These are phyloP conservation scores for Verbena officinalis DNA, from an alignment of 257 asterid species.

Conservation along the genomic window DNA sequence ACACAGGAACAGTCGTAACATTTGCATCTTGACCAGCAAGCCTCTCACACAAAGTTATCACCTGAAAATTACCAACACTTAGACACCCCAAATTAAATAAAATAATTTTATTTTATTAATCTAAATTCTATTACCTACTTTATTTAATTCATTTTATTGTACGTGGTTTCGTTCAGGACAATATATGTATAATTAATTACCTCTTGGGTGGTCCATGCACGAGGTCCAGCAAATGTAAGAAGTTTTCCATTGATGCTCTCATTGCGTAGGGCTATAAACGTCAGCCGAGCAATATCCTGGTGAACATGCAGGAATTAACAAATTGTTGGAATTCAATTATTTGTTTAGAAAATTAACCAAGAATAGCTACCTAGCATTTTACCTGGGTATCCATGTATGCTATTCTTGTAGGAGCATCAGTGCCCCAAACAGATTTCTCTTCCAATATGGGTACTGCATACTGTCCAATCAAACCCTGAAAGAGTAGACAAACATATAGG, in stretches of 20 bases:
- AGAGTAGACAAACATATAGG: neutral
- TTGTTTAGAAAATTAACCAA: constrained; percentile 19
- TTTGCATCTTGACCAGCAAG: constrained; percentile 99
- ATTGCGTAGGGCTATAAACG: constrained; percentile 91
- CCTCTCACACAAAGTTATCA: constrained; percentile 95
- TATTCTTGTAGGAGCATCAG: constrained; percentile 98
- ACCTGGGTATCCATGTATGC: constrained; percentile 99
- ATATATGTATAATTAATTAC: constrained; percentile 52
- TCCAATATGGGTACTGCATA: constrained; percentile 97
- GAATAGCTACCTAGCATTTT: constrained; percentile 26
- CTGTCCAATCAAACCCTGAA: constrained; percentile 94
- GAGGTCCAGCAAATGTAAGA: constrained; percentile 96
- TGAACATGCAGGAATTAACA: constrained; percentile 13
- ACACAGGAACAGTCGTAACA: constrained; percentile 98
- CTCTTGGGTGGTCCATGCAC: constrained; percentile 99
- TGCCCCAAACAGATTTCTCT: constrained; percentile 99
- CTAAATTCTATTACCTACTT: too few relatives aligned
- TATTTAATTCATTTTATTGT: too few relatives aligned
- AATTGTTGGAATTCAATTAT: constrained; percentile 18
- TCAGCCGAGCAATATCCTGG: constrained; percentile 93
- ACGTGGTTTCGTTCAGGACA: neutral
- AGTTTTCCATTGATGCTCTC: constrained; percentile 83
- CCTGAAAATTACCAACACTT: constrained; percentile 71
- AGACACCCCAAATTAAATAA: neutral
- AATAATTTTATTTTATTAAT: too few relatives aligned